phyloP scores from a whole-genome alignment of 768 basidiomycete species.

The Stropharia rugosoannulata region DNA sequence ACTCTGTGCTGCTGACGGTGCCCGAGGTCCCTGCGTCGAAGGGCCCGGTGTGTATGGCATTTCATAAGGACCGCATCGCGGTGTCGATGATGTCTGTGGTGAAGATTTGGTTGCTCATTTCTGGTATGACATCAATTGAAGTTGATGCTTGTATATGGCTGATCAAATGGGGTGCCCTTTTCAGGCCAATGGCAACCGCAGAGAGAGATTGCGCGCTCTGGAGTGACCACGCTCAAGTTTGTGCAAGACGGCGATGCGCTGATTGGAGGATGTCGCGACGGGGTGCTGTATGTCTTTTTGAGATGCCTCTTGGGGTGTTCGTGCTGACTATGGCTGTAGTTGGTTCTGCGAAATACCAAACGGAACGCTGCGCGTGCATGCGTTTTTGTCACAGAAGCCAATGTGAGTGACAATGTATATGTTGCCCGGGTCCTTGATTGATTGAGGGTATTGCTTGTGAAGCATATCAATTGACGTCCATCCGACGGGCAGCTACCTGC shows the following conservation, averaged over 20 bases:
- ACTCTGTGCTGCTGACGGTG: slow-evolving; percentile 41
- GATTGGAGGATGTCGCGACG: slow-evolving; percentile 69
- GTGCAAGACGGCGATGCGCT: slow-evolving; percentile 62
- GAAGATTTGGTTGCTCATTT: slow-evolving; percentile 62
- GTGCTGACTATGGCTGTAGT: slow-evolving; percentile 28
- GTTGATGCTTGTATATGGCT: slow-evolving; percentile 1
- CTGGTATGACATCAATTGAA: slow-evolving; percentile 36
- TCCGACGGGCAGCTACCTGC: slow-evolving; percentile 44
- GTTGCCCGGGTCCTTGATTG: neutral
- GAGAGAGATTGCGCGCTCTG: slow-evolving; percentile 61
- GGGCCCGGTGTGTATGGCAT: slow-evolving; percentile 51
- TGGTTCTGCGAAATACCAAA: slow-evolving; percentile 72
- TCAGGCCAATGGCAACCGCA: slow-evolving; percentile 65
- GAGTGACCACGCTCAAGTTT: slow-evolving; percentile 64
- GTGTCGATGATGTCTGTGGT: slow-evolving; percentile 62
- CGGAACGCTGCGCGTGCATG: slow-evolving; percentile 59
- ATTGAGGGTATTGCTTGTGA: neutral
- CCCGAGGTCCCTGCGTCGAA: slow-evolving; percentile 15
- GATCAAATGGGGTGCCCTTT: neutral
- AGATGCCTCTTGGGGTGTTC: neutral
- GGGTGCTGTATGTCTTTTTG: slow-evolving; percentile 51
- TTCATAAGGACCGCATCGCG: slow-evolving; percentile 56
- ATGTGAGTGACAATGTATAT: slow-evolving; percentile 42
- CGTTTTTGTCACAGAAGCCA: slow-evolving; percentile 47
- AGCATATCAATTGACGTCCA: slow-evolving; percentile 58